Base-by-base conservation (phyloP, 371 early-diverging fungal genomes). In the Apophysomyces sp. region DNA sequence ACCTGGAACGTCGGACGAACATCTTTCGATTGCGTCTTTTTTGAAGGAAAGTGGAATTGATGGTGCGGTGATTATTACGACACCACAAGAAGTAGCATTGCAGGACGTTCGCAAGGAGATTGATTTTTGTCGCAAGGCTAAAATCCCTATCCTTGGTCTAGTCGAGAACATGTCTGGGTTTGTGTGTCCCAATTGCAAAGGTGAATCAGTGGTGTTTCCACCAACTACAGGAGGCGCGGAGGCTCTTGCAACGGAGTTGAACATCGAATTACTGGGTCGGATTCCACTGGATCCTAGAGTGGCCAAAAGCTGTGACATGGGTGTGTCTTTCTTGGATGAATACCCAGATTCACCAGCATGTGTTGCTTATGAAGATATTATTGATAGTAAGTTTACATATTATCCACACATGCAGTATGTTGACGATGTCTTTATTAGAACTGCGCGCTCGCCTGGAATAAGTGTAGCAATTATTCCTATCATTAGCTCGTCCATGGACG, bases 111-210 rank as follows among this genome's bases (percentile, higher is more conserved):
- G 95, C 34, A 95, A 93, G 72, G 96, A 97, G 63, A 91, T 99
- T 67, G 92, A 92, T 72, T 98, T 99, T 68, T 99, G 98, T 76
- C 83, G 86, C 59, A 97, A 95, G 64, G 95, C 94, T 55, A 85
- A 88, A 37, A 87, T 99, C 26, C 88, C 88, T 2, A 89, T 99
- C 57, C 58, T 99, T 24, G 99, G 99, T 8, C 79, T 99, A 0
- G 94, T 99, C 16, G 99, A 99, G 77, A 99, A 99, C 75, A 99
- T 99, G 99, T 84, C 90, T 58, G 96, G 95, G 2, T 97, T 98
- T 73, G 92, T 94, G 8, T 99, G 99, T 67, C 96, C 98, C 4
- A 84, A 81, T 34, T 99, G 99, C 72, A 74, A 87, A 62, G 87
- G 85, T 52, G 88, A 90, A 74, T 90, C 92, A 18, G 69, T 76